These are phyloP conservation scores for Thelephora aurantiotincta DNA, from an alignment of 768 basidiomycete genomes.

Conservation along the genomic window DNA sequence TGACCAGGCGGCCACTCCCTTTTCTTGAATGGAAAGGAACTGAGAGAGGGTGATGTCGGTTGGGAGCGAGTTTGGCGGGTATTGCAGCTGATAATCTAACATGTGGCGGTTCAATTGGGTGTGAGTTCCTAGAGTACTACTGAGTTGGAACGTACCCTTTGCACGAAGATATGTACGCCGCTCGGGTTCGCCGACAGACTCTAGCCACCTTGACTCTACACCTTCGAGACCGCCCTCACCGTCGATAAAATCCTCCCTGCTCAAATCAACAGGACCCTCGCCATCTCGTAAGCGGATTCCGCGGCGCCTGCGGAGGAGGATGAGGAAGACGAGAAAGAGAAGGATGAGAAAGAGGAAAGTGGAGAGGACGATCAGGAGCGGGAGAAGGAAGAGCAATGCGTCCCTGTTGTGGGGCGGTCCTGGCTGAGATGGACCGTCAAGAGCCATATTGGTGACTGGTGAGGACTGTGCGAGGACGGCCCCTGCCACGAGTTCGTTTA, in stretches of 20 bases:
- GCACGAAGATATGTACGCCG: conserved; percentile 67
- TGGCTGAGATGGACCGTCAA: too few species aligned
- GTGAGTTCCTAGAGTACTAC: neutral
- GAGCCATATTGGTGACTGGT: too few species aligned
- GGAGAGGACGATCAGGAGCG: conserved; percentile 85
- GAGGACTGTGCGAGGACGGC: too few species aligned
- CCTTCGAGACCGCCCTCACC: conserved; percentile 91
- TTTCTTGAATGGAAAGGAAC: conserved; percentile 98
- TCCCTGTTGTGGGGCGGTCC: conserved; percentile 19
- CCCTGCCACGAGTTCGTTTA: too few species aligned
- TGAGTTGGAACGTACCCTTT: conserved; percentile 48
- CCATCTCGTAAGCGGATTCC: conserved; percentile 71
- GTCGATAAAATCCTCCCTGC: conserved; percentile 77
- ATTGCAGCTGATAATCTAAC: conserved; percentile 69
- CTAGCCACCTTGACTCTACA: conserved; percentile 89
- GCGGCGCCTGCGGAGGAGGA: conserved; percentile 66
- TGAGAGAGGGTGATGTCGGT: conserved; percentile 98
- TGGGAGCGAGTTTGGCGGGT: conserved; percentile 90
- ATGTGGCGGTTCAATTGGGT: neutral
- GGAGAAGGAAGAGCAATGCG: conserved; percentile 77
- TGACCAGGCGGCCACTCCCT: conserved; percentile 98
- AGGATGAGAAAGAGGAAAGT: conserved; percentile 88
- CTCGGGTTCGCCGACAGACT: conserved; percentile 53
- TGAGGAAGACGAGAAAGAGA: conserved; percentile 79
- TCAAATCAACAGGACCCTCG: conserved; percentile 90